A percentile compares a stretch with the other conserved stretches of the same genome.
Conservation (phyloP, 177 flowering plant genomes). For the Vitis hybrid region DNA sequence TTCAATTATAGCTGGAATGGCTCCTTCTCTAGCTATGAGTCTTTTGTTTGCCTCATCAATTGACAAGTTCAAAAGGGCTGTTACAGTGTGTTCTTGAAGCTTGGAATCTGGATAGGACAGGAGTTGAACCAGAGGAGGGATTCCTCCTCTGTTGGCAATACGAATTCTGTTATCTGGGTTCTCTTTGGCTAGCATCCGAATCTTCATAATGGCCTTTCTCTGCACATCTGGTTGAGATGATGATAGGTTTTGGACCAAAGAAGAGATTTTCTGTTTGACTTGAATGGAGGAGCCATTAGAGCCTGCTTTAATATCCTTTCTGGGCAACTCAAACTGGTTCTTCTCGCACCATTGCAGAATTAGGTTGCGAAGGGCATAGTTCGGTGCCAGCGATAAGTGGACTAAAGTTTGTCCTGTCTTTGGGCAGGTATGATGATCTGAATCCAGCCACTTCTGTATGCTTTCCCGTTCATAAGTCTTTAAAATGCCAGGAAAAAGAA, state of each 20-base stretch:
- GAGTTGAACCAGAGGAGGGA: constrained; percentile 18
- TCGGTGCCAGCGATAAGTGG: constrained; percentile 8
- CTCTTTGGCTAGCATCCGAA: constrained; percentile 22
- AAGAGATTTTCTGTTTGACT: constrained; percentile 6
- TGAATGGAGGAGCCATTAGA: background rate
- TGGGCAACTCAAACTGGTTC: constrained; percentile 10
- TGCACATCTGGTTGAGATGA: constrained; percentile 9
- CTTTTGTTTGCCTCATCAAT: constrained; percentile 19
- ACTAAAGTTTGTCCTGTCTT: background rate
- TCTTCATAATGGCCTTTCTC: constrained; percentile 14
- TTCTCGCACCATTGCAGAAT: constrained; percentile 15
- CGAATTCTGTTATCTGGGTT: constrained; percentile 21
- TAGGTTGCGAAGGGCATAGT: constrained; percentile 11
- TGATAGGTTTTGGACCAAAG: constrained; percentile 8
- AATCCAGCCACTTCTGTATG: constrained; percentile 53
- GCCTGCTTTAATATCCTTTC: background rate
- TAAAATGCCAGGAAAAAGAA: background rate
- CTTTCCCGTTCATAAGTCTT: constrained; percentile 63
- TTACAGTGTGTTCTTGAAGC: constrained; percentile 29
- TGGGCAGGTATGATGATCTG: constrained; percentile 4
- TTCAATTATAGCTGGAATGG: constrained; percentile 18
- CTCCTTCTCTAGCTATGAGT: constrained; percentile 13
- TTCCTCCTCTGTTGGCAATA: constrained; percentile 17
- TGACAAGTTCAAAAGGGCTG: constrained; percentile 25
- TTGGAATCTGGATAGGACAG: constrained; percentile 10